Evolutionary conservation across 2,329 filamentous ascomycete genomes (phyloP), one percentile per base, ranked within the genome.

Genomic region (Fusarium albosuccineum): DNA sequence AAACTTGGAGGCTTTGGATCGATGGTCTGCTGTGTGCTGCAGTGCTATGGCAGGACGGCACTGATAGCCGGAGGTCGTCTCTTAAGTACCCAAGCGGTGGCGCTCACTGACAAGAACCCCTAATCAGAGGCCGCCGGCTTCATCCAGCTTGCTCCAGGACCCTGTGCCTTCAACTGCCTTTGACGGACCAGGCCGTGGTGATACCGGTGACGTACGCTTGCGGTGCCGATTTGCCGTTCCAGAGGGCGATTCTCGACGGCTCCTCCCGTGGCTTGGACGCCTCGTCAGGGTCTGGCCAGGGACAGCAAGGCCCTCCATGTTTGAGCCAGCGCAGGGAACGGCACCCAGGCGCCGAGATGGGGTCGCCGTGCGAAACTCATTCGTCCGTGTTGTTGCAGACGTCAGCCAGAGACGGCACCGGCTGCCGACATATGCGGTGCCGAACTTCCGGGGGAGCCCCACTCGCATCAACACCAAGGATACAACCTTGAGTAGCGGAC

Each of bases 371-470:
- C 41, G 54, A 36, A 54, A 46, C 46, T 39, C 14, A 66, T 69
- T 73, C 62, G 71, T 54, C 39, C 29, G 40, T 44, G 22, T 16
- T 8, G 41, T 13, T 41, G 50, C 42, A 42, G 17, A 39, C 54
- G 66, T 66, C 60, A 70, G 71, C 68, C 66, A 65, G 62, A 33
- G 17, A 56, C 70, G 70, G 70, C 70, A 73, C 62, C 54, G 41
- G 54, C 57, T 64, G 65, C 63, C 64, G 68, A 69, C 54, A 46
- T 37, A 59, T 57, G 60, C 60, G 56, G 68, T 74, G 72, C 72
- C 72, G 72, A 74, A 73, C 70, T 65, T 72, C 72, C 72, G 45
- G 45, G 22, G 72, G 61, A 54, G 48, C 57, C 50, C 48, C 57
- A 58, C 61, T 60, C 61, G 56, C 27, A 45, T 46, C 46, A 45